Conservation (phyloP, 805 yeast species). For the Peterozyma toletana region DNA sequence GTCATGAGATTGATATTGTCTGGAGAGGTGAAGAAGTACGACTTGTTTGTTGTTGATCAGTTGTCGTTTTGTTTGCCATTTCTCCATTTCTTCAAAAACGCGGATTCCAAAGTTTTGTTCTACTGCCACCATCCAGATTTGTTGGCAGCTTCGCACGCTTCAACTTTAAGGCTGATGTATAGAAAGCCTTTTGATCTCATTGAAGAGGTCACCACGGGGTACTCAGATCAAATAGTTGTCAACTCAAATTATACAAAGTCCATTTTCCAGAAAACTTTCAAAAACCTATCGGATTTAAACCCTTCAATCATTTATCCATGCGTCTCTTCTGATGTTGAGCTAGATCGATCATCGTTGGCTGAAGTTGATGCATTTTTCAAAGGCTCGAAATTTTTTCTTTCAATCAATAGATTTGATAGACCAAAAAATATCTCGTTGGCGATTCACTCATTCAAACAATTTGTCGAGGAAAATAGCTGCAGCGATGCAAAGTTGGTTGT, state of each 20-base stretch:
- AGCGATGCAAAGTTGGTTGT: constrained; percentile 43
- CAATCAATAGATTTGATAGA: constrained; percentile 84
- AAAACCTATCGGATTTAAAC: constrained; percentile 22
- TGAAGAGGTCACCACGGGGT: constrained; percentile 74
- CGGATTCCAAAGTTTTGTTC: constrained; percentile 53
- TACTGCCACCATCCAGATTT: constrained; percentile 98
- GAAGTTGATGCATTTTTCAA: constrained; percentile 29
- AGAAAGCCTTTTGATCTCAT: constrained; percentile 77
- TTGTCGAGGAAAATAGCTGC: constrained; percentile 22
- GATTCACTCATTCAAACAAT: constrained; percentile 51
- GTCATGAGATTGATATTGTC: constrained; percentile 35
- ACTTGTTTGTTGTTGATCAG: constrained; percentile 82
- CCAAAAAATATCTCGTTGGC: constrained; percentile 82
- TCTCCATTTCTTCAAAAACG: constrained; percentile 35
- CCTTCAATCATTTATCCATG: constrained; percentile 73
- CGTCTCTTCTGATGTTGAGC: constrained; percentile 40
- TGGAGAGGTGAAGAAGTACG: constrained; percentile 45
- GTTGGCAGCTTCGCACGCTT: constrained; percentile 54
- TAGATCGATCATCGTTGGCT: constrained; percentile 15
- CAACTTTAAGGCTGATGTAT: constrained; percentile 53
- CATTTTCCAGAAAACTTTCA: constrained; percentile 62
- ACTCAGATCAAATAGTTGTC: constrained; percentile 77
- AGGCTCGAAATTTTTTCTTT: constrained; percentile 42
- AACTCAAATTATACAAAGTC: constrained; percentile 79
- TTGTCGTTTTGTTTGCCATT: constrained; percentile 79